Conservation (phyloP, 139 green algal genomes). For the Pseudopediastrum boryanum region DNA sequence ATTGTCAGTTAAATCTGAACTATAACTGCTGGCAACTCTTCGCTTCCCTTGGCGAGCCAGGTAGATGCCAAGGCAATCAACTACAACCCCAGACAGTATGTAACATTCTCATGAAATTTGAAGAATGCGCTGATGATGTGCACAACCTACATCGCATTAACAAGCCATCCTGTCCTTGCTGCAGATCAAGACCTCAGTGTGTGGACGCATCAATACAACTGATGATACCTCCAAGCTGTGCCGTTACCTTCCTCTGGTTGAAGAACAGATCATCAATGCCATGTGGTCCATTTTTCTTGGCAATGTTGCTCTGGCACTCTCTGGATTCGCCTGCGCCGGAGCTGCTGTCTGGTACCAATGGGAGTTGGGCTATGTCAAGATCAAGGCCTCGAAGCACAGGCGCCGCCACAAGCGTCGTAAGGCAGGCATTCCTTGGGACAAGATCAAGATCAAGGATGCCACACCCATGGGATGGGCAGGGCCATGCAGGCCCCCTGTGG, state of each 20-base stretch:
- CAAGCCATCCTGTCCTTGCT: not conserved
- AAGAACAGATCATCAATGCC: conserved; percentile 36
- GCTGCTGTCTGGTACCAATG: conserved; percentile 40
- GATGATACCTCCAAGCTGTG: conserved; percentile 45
- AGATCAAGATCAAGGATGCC: conserved; percentile 54
- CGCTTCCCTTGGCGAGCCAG: not conserved
- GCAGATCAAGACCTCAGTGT: conserved; percentile 41
- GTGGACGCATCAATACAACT: conserved; percentile 19
- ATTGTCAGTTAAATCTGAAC: conserved; percentile 2
- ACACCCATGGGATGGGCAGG: conserved; percentile 35
- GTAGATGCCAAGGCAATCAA: not conserved
- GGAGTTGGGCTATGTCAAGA: conserved; percentile 61
- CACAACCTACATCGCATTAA: not conserved
- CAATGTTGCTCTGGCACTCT: conserved; percentile 9
- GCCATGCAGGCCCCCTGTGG: not conserved
- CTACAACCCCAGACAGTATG: not conserved
- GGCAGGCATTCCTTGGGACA: conserved; percentile 64
- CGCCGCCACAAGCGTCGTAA: conserved; percentile 53
- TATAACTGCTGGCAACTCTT: not conserved
- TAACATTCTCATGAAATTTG: not conserved
- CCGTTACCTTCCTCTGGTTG: conserved; percentile 45
- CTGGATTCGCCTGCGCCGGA: not conserved
- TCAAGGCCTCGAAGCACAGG: conserved; percentile 61
- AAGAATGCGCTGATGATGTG: not conserved
- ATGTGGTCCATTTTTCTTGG: conserved; percentile 31